These are phyloP conservation scores for Epicoccum sorghinum DNA, from an alignment of 2,329 filamentous ascomycete genomes.

Conservation along the genomic window DNA sequence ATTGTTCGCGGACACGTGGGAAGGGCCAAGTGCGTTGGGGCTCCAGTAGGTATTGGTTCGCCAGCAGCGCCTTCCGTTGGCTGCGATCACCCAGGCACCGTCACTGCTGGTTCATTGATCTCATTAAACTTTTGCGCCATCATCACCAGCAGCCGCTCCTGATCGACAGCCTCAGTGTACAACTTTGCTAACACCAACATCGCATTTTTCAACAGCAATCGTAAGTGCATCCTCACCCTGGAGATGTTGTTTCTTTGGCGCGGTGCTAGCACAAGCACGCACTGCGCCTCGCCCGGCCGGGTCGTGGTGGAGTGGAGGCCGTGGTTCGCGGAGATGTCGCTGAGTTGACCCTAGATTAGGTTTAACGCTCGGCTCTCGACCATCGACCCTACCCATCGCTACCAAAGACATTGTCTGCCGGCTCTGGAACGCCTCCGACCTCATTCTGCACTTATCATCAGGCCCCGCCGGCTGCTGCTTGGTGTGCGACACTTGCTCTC, in stretches of 20 bases:
- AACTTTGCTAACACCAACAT: neutral
- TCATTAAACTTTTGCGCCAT: neutral
- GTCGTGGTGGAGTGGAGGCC: slow-evolving; percentile 21
- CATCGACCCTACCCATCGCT: slow-evolving; percentile 21
- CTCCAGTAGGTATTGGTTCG: slow-evolving; percentile 4
- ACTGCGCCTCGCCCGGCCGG: slow-evolving; percentile 19
- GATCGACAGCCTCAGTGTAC: slow-evolving; percentile 18
- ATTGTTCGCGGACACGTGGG: slow-evolving; percentile 8
- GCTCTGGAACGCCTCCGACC: slow-evolving; percentile 29
- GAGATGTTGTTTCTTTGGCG: neutral
- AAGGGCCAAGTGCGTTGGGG: neutral
- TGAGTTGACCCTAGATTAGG: slow-evolving; percentile 19
- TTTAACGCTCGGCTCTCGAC: slow-evolving; percentile 19
- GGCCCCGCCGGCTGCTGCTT: slow-evolving; percentile 18
- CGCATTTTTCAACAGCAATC: slow-evolving; percentile 2
- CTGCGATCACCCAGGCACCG: slow-evolving; percentile 11
- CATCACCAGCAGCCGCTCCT: neutral
- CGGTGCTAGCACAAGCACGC: slow-evolving; percentile 13
- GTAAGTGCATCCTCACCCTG: slow-evolving; percentile 5
- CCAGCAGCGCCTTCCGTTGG: slow-evolving; percentile 2
- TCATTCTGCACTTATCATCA: slow-evolving; percentile 21
- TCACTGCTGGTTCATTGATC: slow-evolving; percentile 7
- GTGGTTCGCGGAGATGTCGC: slow-evolving; percentile 20
- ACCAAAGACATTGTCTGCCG: slow-evolving; percentile 23
- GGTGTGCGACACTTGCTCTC: slow-evolving; percentile 13